These are phyloP conservation scores for Dioscorea zingiberensis DNA, from an alignment of 106 monocot genomes.

Conservation along the genomic window DNA sequence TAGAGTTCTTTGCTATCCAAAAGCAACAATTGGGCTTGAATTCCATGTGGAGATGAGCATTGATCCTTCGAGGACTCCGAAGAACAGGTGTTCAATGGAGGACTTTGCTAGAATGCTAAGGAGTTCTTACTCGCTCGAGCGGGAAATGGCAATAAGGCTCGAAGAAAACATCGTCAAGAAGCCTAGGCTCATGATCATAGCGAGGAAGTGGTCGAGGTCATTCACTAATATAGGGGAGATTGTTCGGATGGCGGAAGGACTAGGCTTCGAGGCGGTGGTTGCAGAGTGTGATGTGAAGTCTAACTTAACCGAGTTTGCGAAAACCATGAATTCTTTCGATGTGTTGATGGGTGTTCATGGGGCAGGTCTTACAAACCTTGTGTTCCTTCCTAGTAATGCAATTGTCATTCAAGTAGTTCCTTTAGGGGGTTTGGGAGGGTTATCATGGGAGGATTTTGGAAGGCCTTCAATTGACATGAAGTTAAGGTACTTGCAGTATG, in stretches of 20 bases:
- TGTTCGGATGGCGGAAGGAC: conserved; percentile 4
- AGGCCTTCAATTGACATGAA: conserved; percentile 25
- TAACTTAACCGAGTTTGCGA: conserved; percentile 26
- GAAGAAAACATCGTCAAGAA: background rate
- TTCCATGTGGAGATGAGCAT: conserved; percentile 29
- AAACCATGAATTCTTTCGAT: conserved; percentile 48
- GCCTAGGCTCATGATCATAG: conserved; percentile 43
- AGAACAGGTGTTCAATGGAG: conserved; percentile 20
- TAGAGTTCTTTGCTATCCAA: conserved; percentile 22
- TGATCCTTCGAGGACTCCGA: conserved; percentile 17
- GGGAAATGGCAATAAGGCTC: conserved; percentile 3
- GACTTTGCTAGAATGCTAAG: conserved; percentile 23
- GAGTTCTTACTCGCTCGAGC: conserved; percentile 12
- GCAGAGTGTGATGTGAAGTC: conserved; percentile 5
- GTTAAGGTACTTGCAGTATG: conserved; percentile 35
- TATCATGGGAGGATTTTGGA: conserved; percentile 13
- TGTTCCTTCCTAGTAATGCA: conserved; percentile 38
- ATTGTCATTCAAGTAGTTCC: conserved; percentile 33
- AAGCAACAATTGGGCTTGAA: conserved; percentile 21
- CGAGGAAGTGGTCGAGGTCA: conserved; percentile 28
- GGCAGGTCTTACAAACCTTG: conserved; percentile 47
- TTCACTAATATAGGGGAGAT: conserved; percentile 33
- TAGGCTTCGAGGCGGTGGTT: conserved; percentile 39
- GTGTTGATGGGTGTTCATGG: conserved; percentile 62
- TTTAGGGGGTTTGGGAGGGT: conserved; percentile 22